Evolutionary conservation across 805 yeast species (phyloP).

Genomic region (Yarrowia keelungensis): DNA sequence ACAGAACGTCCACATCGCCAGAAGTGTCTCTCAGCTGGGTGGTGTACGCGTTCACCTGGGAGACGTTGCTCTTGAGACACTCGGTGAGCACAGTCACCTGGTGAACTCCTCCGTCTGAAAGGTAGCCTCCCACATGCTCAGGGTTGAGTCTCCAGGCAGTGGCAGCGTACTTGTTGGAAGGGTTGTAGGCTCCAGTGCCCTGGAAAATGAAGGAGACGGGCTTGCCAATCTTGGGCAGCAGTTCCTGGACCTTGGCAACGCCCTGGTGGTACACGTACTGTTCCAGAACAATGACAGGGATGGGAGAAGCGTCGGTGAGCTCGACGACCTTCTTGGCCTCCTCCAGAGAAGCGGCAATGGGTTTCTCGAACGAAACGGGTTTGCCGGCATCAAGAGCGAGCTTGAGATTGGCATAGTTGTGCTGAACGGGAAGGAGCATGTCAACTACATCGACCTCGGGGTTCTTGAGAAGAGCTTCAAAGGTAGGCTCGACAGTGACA

Average conservation of each 20-base stretch:
- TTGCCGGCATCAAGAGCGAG: conserved; percentile 75
- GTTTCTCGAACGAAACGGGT: conserved; percentile 86
- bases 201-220: conserved; percentile 51
- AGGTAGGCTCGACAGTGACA: conserved; percentile 56
- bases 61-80: conserved; percentile 72
- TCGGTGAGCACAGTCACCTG: conserved; percentile 87
- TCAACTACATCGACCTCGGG: conserved; percentile 78
- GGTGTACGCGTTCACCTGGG: conserved; percentile 74
- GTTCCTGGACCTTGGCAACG: conserved; percentile 60
- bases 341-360: conserved; percentile 82
- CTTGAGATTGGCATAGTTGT: conserved; percentile 70
- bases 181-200: conserved; percentile 60
- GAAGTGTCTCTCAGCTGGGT: conserved; percentile 76
- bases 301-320: conserved; percentile 63
- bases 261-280: conserved; percentile 81
- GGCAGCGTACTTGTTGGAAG: conserved; percentile 56
- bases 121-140: conserved; percentile 89
- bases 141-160: conserved; percentile 92
- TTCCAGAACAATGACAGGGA: conserved; percentile 81
- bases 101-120: conserved; percentile 97
- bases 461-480: conserved; percentile 63
- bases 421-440: conserved; percentile 88
- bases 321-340: conserved; percentile 84
- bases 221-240: conserved; percentile 75
- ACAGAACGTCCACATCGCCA: conserved; percentile 83